A percentile compares a stretch with the other conserved stretches of the same genome.
These are phyloP conservation scores for Xerophyta viscosa DNA, from an alignment of 106 monocot species.

Conservation along the genomic window DNA sequence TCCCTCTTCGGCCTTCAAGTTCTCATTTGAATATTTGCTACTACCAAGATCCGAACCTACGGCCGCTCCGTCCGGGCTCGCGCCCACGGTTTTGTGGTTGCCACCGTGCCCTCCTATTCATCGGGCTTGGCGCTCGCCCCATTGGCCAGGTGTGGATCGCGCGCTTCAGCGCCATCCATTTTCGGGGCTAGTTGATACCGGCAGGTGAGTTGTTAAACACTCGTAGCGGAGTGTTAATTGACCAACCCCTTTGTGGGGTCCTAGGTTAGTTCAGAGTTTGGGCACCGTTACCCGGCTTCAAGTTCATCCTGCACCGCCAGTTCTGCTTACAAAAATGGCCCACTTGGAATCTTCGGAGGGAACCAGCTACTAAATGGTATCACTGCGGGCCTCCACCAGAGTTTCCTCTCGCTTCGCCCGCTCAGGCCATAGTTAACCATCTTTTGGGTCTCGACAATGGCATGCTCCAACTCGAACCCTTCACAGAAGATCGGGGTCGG, in stretches of 20 bases:
- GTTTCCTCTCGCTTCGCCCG: no score
- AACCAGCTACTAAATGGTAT: no score
- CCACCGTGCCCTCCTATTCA: slow-evolving; percentile 24
- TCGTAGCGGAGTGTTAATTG: slow-evolving; percentile 8
- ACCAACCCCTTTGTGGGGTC: slow-evolving; percentile 1
- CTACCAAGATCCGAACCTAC: slow-evolving; percentile 38
- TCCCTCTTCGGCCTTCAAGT: slow-evolving; percentile 23
- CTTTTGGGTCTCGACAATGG: no score
- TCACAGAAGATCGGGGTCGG: no score
- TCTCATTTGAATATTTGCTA: slow-evolving; percentile 54
- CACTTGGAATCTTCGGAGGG: no score
- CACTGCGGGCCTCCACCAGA: no score
- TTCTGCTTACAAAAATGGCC: slow-evolving; percentile 65
- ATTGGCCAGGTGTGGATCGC: slow-evolving; percentile 29
- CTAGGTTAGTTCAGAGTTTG: slow-evolving; percentile 33
- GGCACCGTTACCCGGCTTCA: slow-evolving; percentile 38
- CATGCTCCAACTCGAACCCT: no score
- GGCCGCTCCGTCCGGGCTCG: slow-evolving; percentile 23
- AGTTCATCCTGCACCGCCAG: slow-evolving; percentile 47
- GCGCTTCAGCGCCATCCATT: slow-evolving; percentile 22
- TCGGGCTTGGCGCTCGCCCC: slow-evolving; percentile 17
- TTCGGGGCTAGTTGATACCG: slow-evolving; percentile 48
- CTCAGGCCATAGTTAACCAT: no score
- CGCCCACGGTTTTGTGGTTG: slow-evolving; percentile 18
- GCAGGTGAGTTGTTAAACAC: slow-evolving; percentile 33